These are phyloP conservation scores for Peniophora sp. DNA, from an alignment of 1,284 basidiomycete species.

Conservation along the genomic window DNA sequence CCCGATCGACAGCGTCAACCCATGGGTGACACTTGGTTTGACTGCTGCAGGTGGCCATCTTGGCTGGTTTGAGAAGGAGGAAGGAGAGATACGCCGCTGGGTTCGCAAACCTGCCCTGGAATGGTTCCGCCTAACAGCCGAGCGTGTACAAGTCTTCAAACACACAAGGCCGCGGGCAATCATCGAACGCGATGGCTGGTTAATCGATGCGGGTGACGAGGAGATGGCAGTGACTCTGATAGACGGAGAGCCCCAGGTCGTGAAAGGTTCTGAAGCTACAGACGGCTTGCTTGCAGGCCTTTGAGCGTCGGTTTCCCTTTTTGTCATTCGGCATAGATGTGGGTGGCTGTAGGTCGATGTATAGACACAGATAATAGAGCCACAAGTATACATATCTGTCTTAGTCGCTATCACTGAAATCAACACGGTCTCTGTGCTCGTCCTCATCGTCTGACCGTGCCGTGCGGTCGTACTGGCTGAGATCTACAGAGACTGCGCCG, in stretches of 20 bases:
- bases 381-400: constrained; percentile 6
- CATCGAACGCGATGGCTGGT: constrained; percentile 46
- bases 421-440: constrained; percentile 50
- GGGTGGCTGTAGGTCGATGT: no score
- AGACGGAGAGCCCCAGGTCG: constrained; percentile 26
- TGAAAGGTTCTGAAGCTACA: constrained; percentile 29
- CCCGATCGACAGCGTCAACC: constrained; percentile 54
- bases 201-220: constrained; percentile 46
- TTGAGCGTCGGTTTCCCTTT: constrained; percentile 4
- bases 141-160: constrained; percentile 39
- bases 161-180: constrained; percentile 23
- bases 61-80: constrained; percentile 80
- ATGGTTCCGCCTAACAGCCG: constrained; percentile 58
- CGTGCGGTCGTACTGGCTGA: constrained; percentile 78
- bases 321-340: no score
- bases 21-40: constrained; percentile 63
- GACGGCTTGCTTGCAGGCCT: constrained; percentile 32
- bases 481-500: constrained; percentile 76
- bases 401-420: constrained; percentile 81
- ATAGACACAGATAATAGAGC: neutral
- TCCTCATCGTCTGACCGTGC: constrained; percentile 40
- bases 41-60: constrained; percentile 87
- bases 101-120: constrained; percentile 66
- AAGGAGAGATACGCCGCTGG: constrained; percentile 54
- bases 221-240: constrained; percentile 38